Evolutionary conservation across 768 basidiomycete species (phyloP).

Genomic region (Russula foetens): DNA sequence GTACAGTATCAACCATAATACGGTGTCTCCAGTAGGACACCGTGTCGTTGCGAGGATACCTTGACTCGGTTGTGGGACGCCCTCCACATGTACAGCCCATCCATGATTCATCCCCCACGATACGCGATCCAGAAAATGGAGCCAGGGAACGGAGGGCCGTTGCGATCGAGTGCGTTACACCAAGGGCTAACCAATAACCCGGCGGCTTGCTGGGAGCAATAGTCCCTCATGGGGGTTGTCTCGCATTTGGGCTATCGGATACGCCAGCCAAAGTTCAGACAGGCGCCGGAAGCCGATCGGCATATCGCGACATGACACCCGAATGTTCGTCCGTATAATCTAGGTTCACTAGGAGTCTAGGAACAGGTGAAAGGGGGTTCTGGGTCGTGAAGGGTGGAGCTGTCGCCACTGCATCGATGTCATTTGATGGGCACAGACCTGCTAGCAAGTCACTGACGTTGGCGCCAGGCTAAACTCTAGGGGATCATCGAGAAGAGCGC

Average conservation of each 20-base stretch:
- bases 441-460: neutral
- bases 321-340: neutral
- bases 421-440: neutral
- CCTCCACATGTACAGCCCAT: neutral
- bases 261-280: neutral
- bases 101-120: neutral
- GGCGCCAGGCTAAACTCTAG: neutral
- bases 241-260: neutral
- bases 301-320: neutral
- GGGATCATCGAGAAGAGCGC: neutral
- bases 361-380: constrained; percentile 10
- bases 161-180: neutral
- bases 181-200: neutral
- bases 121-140: constrained; percentile 2
- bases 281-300: neutral
- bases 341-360: constrained; percentile 4
- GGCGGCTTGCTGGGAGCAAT: neutral
- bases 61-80: neutral
- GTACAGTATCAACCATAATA: neutral
- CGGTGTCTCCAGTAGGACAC: no score
- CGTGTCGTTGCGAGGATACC: constrained; percentile 9
- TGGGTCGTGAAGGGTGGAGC: constrained; percentile 9
- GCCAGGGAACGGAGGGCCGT: neutral
- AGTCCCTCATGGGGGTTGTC: neutral
- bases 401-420: neutral